Percentiles rank a stretch among this genome's conserved stretches.
These are phyloP conservation scores for Lactarius hengduanensis DNA, from an alignment of 768 basidiomycete genomes.

Conservation along the genomic window DNA sequence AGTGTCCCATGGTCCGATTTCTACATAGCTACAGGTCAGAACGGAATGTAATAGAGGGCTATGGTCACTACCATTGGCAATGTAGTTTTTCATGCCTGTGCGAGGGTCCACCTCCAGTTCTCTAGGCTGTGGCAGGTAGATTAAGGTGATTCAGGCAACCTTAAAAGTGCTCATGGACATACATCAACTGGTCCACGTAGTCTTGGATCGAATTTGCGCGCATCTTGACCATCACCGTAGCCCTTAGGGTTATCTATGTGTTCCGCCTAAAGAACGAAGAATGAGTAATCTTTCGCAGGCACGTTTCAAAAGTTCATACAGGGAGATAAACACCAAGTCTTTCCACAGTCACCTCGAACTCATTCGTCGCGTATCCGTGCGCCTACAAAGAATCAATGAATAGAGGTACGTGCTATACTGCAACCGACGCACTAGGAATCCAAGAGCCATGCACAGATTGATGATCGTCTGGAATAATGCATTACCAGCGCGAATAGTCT, in stretches of 20 bases:
- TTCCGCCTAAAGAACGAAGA: conserved; percentile 50
- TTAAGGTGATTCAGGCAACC: neutral
- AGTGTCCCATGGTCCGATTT: conserved; percentile 82
- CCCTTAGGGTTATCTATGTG: conserved; percentile 95
- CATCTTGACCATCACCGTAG: conserved; percentile 82
- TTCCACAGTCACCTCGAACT: conserved; percentile 84
- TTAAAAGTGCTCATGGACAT: conserved; percentile 20
- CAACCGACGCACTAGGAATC: conserved; percentile 64
- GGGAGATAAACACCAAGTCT: conserved; percentile 85
- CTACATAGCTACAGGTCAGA: conserved; percentile 35
- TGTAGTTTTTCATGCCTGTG: conserved; percentile 86
- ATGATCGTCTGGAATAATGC: conserved; percentile 63
- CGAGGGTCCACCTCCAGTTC: conserved; percentile 83
- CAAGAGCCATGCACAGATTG: conserved; percentile 86
- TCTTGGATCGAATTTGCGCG: conserved; percentile 69
- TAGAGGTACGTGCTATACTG: neutral
- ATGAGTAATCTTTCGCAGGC: neutral
- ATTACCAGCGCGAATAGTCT: neutral
- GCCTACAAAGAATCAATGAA: conserved; percentile 43
- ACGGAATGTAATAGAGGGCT: neutral
- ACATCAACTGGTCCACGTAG: conserved; percentile 84
- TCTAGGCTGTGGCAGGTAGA: conserved; percentile 46
- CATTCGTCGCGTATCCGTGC: conserved; percentile 75
- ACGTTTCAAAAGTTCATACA: conserved; percentile 39
- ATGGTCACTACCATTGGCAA: conserved; percentile 23